Base-by-base conservation (phyloP, 768 basidiomycete species). In the Fistulinella prunicolor region DNA sequence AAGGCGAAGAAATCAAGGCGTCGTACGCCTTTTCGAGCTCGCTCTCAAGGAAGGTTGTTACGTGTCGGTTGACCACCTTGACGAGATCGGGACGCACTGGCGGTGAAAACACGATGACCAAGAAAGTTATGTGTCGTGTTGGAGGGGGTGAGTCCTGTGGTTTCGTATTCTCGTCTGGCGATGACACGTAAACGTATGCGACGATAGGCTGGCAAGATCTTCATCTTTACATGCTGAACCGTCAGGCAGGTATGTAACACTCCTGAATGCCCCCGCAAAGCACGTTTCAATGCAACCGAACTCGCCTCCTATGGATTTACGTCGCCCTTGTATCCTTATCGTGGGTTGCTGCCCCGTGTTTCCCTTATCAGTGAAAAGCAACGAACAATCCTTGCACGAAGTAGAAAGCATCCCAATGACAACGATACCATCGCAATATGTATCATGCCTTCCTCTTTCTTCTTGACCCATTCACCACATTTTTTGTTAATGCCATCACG, bases 61-160 rank as follows among this genome's bases (percentile, higher is more conserved):
- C 83, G 21, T 89, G 87, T 65, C 79, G 85, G 56, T 70, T 94
- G 68, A 88, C 90, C 38, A 87, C 89, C 38, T 73, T 90, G 62
- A 80, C 82, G 44, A 79, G 91, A 40, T 70, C 78, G 10, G 75
- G 73, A 61, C 72, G 66, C 19, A 61, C 67, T 29, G 65, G 73
- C 41, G 73, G 74, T 47, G 59, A 68, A 55, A 46, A 52, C 42
- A 71, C 69, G 39, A 76, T 70, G 55, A 73, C 75, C 56, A 90
- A 86, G 80, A 94, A 91, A 68, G 91, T 94, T 24, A 87, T 94
- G 85, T 90, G 86, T 69, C 83, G 91, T 50, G 86, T 94, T 52
- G 91, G 91, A 38, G 89, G 88, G 67, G 89, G 89, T 84, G 55
- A 61, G 82, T 8, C 21, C 24, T 2, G 38, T n/a, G n/a, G 21